Percentiles rank a stretch among this genome's conserved stretches.
phyloP scores from a whole-genome alignment of 257 asterid species.

The Linderniella brevidens region DNA sequence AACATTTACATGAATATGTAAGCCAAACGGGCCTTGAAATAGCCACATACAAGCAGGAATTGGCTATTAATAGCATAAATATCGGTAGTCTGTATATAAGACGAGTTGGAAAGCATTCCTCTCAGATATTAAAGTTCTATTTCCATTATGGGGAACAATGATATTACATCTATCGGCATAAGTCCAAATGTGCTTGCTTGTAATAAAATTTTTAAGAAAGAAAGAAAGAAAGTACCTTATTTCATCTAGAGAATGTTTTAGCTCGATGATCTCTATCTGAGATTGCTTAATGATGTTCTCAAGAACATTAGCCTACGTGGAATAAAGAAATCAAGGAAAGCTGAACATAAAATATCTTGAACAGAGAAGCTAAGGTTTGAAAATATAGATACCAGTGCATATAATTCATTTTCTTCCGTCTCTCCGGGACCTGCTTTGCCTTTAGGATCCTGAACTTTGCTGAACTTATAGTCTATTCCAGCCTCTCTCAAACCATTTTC shows the following conservation, averaged over 20 bases:
- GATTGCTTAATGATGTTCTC: conserved; percentile 89
- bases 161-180: conserved; percentile 1
- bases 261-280: conserved; percentile 92
- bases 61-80: too few species aligned
- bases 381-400: conserved; percentile 53
- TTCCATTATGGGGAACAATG: conserved; percentile 3
- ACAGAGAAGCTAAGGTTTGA: conserved; percentile 2
- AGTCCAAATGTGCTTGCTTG: neutral
- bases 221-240: conserved; percentile 42
- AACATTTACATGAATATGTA: too few species aligned
- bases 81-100: neutral
- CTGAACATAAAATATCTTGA: conserved; percentile 10
- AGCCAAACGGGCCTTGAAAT: too few species aligned
- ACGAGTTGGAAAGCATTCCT: neutral
- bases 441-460: conserved; percentile 30
- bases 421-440: conserved; percentile 25
- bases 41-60: too few species aligned
- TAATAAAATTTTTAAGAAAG: neutral
- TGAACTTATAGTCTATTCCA: conserved; percentile 74
- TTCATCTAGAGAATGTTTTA: conserved; percentile 79
- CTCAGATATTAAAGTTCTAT: neutral
- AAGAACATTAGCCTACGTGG: conserved; percentile 68
- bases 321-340: conserved; percentile 10
- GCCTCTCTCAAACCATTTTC: conserved; percentile 81
- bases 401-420: conserved; percentile 71